These are phyloP conservation scores for Carex kokanica DNA, from an alignment of 176 grass and related monocot species.

Conservation along the genomic window DNA sequence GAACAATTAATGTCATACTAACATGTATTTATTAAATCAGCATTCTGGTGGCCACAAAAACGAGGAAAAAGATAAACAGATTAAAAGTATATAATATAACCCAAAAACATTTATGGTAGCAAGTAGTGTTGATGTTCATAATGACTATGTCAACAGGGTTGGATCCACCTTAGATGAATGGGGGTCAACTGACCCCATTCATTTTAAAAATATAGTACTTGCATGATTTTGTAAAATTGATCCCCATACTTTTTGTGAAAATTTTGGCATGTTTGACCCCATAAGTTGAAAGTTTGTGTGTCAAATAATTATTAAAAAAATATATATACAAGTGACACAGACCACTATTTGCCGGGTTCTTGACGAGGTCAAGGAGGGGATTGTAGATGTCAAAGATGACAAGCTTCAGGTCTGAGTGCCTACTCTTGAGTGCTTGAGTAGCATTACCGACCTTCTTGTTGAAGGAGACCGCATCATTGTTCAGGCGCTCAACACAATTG, in stretches of 20 bases:
- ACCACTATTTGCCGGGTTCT: slow-evolving; percentile 57
- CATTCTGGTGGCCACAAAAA: not conserved
- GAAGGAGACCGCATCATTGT: slow-evolving; percentile 67
- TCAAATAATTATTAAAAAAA: not conserved
- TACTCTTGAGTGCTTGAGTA: slow-evolving; percentile 41
- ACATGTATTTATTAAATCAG: not conserved
- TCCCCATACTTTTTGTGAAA: no score
- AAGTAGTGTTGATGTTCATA: not conserved
- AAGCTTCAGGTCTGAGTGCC: slow-evolving; percentile 67
- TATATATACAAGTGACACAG: not conserved
- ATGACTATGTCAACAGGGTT: no score
- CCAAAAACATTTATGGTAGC: not conserved
- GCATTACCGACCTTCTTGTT: slow-evolving; percentile 59
- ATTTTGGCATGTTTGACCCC: no score
- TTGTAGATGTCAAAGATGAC: slow-evolving; percentile 93
- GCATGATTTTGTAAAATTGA: no score
- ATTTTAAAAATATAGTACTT: no score
- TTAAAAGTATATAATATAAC: not conserved
- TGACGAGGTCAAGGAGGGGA: slow-evolving; percentile 71
- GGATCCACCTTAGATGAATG: no score
- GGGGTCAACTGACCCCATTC: no score
- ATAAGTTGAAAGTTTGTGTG: no score
- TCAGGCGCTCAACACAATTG: slow-evolving; percentile 65
- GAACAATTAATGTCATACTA: not conserved
- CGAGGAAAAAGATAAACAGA: not conserved